A percentile compares a stretch with the other conserved stretches of the same genome.
phyloP scores from a whole-genome alignment of 768 basidiomycete species.

The Tremella fuciformis region DNA sequence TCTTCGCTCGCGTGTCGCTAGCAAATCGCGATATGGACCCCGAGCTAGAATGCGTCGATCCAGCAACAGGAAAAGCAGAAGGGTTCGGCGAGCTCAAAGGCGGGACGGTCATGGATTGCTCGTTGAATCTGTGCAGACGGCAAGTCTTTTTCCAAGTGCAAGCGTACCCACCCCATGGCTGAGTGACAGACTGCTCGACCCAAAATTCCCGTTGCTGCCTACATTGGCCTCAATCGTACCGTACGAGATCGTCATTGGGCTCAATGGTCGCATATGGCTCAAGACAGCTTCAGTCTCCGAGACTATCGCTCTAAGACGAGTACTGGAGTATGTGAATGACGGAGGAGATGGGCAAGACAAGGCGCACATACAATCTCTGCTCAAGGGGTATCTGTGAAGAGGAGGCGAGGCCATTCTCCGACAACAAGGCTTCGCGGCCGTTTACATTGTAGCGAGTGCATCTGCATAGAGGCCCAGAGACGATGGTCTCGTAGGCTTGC shows the following conservation, averaged over 20 bases:
- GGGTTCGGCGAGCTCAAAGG: conserved; percentile 92
- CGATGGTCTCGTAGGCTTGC: too few relatives aligned
- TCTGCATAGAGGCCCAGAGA: too few relatives aligned
- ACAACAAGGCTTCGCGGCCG: too few relatives aligned
- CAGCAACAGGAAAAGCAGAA: conserved; percentile 83
- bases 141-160: conserved; percentile 54
- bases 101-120: conserved; percentile 77
- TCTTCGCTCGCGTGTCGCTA: conserved; percentile 88
- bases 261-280: conserved; percentile 91
- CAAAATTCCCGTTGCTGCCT: conserved; percentile 76
- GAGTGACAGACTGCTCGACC: conserved; percentile 65
- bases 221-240: conserved; percentile 76
- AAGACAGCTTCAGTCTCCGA: conserved; percentile 69
- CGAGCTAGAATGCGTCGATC: conserved; percentile 93
- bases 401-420: too few relatives aligned
- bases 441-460: too few relatives aligned
- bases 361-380: conserved; percentile 24
- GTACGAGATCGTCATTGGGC: conserved; percentile 80
- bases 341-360: conserved; percentile 35
- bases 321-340: conserved; percentile 72
- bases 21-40: conserved; percentile 99
- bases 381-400: conserved; percentile 22
- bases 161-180: conserved; percentile 9
- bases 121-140: conserved; percentile 81
- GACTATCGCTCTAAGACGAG: conserved; percentile 70